Evolutionary conservation across 1,284 basidiomycete genomes (phyloP).

Genomic region (Tilletia horrida): DNA sequence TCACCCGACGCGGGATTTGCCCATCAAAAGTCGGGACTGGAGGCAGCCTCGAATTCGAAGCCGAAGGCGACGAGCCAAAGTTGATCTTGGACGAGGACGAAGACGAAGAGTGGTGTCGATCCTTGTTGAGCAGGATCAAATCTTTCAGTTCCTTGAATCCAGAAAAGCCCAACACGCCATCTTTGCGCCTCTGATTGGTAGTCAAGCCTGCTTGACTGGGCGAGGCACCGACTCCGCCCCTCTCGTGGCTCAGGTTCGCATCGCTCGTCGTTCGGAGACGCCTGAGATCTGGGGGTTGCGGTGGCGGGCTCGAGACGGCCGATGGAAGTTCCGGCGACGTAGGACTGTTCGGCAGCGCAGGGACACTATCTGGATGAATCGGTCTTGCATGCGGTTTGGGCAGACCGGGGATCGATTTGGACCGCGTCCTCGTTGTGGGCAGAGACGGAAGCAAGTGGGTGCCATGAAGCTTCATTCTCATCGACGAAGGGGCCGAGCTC

Average conservation of each 20-base stretch:
- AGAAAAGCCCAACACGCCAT: background rate
- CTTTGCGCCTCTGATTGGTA: background rate
- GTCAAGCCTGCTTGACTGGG: background rate
- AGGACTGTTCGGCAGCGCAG: background rate
- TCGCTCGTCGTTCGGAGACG: constrained; percentile 15
- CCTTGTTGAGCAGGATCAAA: constrained; percentile 10
- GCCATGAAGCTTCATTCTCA: background rate
- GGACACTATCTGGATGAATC: too few species aligned
- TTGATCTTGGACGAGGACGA: background rate
- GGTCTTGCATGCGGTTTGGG: background rate
- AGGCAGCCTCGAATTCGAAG: too few species aligned
- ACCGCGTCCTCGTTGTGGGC: constrained; percentile 7
- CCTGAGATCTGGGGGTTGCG: background rate
- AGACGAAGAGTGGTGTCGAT: background rate
- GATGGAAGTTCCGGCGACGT: background rate
- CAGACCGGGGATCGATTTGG: background rate
- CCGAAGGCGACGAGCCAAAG: too few species aligned
- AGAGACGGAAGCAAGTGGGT: background rate
- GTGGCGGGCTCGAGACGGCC: background rate
- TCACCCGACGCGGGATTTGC: too few species aligned
- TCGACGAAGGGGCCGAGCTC: background rate
- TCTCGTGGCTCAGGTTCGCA: background rate
- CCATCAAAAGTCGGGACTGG: too few species aligned
- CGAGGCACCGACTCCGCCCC: constrained; percentile 1
- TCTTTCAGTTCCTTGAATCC: background rate